phyloP scores from a whole-genome alignment of 2,329 filamentous ascomycete genomes.

The Colletotrichum phormii region DNA sequence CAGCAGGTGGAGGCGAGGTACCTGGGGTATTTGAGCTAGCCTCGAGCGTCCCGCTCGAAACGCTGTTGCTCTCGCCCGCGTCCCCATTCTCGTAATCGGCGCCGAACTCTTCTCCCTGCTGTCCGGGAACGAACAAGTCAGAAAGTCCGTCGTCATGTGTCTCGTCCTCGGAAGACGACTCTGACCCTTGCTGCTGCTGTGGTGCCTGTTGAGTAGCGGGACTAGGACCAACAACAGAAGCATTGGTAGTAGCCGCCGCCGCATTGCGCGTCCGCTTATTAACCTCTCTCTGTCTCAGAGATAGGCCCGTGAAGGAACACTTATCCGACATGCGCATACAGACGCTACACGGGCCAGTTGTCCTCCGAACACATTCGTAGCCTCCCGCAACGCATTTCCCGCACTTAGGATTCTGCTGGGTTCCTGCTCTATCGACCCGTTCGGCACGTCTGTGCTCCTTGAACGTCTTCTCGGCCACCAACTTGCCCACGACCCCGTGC shows the following conservation, averaged over 20 bases:
- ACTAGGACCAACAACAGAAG: too few relatives aligned
- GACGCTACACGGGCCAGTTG: background rate
- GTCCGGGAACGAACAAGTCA: background rate
- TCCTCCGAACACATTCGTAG: background rate
- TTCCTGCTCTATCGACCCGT: background rate
- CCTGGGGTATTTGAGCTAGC: too few relatives aligned
- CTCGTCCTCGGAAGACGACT: background rate
- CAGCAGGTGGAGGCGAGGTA: too few relatives aligned
- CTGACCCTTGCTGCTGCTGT: background rate
- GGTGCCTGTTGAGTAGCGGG: background rate
- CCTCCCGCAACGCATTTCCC: background rate
- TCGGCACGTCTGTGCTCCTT: background rate
- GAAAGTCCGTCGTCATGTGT: background rate
- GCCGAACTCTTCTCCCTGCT: background rate
- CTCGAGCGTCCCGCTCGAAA: too few relatives aligned
- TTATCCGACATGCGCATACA: background rate
- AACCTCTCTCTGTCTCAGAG: background rate
- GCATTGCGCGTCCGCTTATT: background rate
- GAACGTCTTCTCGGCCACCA: background rate
- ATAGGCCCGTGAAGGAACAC: background rate
- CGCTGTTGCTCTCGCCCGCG: too few relatives aligned
- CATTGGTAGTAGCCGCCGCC: background rate
- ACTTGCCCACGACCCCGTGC: background rate
- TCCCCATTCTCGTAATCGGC: background rate
- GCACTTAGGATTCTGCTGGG: background rate